Base-by-base conservation (phyloP, 805 yeast genomes). In the Candida wancherniae region DNA sequence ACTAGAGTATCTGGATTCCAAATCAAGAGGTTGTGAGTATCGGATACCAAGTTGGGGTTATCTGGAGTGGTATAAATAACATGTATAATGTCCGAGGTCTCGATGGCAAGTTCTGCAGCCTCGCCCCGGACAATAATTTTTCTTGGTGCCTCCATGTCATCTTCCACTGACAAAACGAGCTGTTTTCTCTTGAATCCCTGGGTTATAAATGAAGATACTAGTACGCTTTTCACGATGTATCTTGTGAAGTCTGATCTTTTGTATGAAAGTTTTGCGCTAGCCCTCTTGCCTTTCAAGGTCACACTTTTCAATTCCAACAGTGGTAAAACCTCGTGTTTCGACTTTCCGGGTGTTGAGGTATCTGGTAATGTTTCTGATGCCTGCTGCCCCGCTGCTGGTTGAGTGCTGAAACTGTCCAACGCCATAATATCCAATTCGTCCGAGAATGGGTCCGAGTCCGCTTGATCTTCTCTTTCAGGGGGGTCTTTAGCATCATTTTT, bases 1-100 rank as follows among this genome's bases (percentile, higher is more conserved):
- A 90, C 58, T 9, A 92, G 57, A 4, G 75, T 58, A 51, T 92
- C 97, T 0, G 98, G 98, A 42, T 83, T 74, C 71, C 92, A 71
- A 13, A 90, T 69, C 17, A 88, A 55, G n/a, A 87, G 51, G 43
- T 81, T 77, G 18, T 69, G 69, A 19, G 67, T 57, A 36, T 71
- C 69, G 42, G 80, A 84, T 6, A 80, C 69, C 3, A 77, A 40
- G 12, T 53, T 56, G 1, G 70, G 67, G 23, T 53, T 56, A 3
- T 48, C 44, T 15, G 57, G 47, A 29, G 58, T 47, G 1, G 69
- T 67, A 4, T 79, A 70, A 8, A 83, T 63, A 4, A 82, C 55
- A 53, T 83, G 84, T 11, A 83, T 63, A 0, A 82, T 65, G 50
- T 82, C 88, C 5, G 67, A 69, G 1, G 50, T 49, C 24, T 64